Conservation (phyloP, 2,329 filamentous ascomycete genomes). For the Ophiocordyceps sinensis region DNA sequence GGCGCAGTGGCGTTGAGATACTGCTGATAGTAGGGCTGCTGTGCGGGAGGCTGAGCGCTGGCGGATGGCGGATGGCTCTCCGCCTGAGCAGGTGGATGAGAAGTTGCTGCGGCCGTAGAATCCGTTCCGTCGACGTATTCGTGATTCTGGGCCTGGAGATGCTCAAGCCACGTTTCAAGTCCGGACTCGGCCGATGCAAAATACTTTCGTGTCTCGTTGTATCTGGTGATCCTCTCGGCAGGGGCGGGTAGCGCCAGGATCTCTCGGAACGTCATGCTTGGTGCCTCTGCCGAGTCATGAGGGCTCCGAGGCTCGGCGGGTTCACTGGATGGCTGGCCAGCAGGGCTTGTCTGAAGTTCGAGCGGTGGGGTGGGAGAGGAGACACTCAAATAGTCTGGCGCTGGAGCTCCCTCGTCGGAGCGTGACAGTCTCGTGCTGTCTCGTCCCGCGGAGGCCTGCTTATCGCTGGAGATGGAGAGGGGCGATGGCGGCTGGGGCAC, state of each 20-base stretch:
- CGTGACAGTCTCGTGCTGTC: constrained; percentile 21
- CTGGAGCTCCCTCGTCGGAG: constrained; percentile 28
- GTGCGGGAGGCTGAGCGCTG: constrained; percentile 10
- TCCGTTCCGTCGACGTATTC: constrained; percentile 29
- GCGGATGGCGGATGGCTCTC: constrained; percentile 8
- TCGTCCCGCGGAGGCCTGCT: constrained; percentile 8
- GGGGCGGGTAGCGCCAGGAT: constrained; percentile 57
- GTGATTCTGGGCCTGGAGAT: constrained; percentile 28
- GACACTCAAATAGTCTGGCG: constrained; percentile 18
- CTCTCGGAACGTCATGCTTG: constrained; percentile 52
- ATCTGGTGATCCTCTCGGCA: constrained; percentile 57
- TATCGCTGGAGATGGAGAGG: constrained; percentile 21
- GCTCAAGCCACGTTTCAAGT: constrained; percentile 42
- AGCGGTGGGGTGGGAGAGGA: constrained; percentile 21
- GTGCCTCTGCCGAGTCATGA: constrained; percentile 5
- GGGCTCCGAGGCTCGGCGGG: constrained; percentile 1
- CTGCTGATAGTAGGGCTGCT: constrained; percentile 42
- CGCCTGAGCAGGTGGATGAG: constrained; percentile 6
- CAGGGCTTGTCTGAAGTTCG: constrained; percentile 22
- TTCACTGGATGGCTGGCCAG: constrained; percentile 4
- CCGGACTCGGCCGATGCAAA: constrained; percentile 64
- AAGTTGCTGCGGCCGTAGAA: neutral
- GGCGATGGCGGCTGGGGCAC: constrained; percentile 26
- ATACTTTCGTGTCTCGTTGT: constrained; percentile 54
- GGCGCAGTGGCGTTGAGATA: constrained; percentile 32